phyloP scores from a whole-genome alignment of 805 yeast species.

The Isabelozyma heimii region DNA sequence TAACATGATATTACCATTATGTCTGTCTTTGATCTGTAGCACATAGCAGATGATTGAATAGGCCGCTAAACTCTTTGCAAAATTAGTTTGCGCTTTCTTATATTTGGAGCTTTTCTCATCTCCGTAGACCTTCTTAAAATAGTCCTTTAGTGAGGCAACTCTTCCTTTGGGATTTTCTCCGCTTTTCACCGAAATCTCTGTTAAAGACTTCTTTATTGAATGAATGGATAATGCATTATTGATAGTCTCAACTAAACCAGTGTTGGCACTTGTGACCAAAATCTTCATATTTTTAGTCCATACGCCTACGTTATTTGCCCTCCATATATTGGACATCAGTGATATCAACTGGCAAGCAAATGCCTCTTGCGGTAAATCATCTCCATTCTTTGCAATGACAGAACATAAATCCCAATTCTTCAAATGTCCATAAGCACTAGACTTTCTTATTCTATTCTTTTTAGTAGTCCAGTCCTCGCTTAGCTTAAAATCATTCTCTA shows the following conservation, averaged over 20 bases:
- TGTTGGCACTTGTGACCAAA: conserved; percentile 80
- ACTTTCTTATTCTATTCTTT: conserved; percentile 71
- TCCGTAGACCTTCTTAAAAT: conserved; percentile 77
- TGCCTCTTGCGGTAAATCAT: conserved; percentile 94
- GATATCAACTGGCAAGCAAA: conserved; percentile 94
- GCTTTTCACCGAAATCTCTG: conserved; percentile 64
- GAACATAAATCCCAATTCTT: conserved; percentile 95
- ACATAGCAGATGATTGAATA: conserved; percentile 89
- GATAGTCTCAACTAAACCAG: conserved; percentile 94
- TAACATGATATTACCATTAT: conserved; percentile 95
- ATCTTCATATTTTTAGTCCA: conserved; percentile 97
- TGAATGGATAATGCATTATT: conserved; percentile 93
- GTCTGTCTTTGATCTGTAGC: conserved; percentile 92
- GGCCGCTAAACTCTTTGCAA: conserved; percentile 84
- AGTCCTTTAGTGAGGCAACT: conserved; percentile 73
- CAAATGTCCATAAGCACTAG: conserved; percentile 79
- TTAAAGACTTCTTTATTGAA: conserved; percentile 88
- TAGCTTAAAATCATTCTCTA: conserved; percentile 88
- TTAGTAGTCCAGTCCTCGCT: conserved; percentile 94
- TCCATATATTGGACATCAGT: conserved; percentile 85
- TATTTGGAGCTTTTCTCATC: conserved; percentile 50
- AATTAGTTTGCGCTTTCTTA: conserved; percentile 77
- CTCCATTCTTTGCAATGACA: conserved; percentile 95
- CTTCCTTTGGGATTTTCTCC: conserved; percentile 71
- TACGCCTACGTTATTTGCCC: conserved; percentile 58